Evolutionary conservation across 148 eudicot species (phyloP), one percentile per base, ranked within the genome.

Genomic region (Rhododendron simsii): DNA sequence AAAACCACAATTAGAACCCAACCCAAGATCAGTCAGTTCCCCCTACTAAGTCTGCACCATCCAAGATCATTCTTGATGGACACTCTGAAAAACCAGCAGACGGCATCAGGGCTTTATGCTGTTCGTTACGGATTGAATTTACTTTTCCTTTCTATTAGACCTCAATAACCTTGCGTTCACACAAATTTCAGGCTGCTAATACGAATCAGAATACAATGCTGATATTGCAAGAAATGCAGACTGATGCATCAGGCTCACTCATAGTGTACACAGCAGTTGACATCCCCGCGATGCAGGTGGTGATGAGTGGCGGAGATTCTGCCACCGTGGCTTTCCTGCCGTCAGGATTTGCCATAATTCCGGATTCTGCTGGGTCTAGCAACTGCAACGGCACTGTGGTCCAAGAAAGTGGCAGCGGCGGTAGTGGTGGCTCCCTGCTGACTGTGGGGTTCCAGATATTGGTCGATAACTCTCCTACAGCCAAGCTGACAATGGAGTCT

Each of bases 391-490:
- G 45, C 45, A 41, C 7, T 41, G 45, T 41, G 45, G 45, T 41
- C 45, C 45, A 41, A 41, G 45, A 41, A 61, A 77, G 35, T 65
- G 48, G 78, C 77, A 67, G 73, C 18, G 78, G 67, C 16, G 82
- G 81, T 13, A 67, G 87, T 3, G 91, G 93, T 5, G 88, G 88
- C 50, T 94, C 94, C 0, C 88, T 94, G 1, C 86, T 96, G 84
- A 94, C 98, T 0, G 78, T 94, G 12, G 93, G 95, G 33, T 93
- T 94, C 86, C 98, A 96, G 77, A 92, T 94, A 84, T 81, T 92
- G 86, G 92, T 94, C 81, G 91, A 88, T 84, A 88, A 81, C 65
- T 83, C 90, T 51, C 93, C 95, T 13, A 47, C 88, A 3, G 86
- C 93, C 14, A 92, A 92, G 88, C 93, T 94, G 63, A 91, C 93